phyloP scores from a whole-genome alignment of 257 asterid species.

The Gentiana straminea region DNA sequence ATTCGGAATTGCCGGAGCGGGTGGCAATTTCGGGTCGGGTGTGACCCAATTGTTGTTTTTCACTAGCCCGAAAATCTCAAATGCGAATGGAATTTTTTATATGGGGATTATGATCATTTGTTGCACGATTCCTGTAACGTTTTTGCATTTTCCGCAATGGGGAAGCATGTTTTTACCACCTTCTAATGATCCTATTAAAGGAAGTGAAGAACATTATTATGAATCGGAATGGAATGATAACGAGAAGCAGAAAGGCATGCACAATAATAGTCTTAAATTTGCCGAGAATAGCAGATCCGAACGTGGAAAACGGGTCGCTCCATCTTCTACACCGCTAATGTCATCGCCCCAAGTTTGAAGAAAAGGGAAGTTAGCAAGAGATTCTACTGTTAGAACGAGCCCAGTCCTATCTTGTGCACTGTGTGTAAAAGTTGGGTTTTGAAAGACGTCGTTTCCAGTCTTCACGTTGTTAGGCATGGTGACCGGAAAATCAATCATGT shows the following conservation, averaged over 20 bases:
- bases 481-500: no score
- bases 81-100: constrained; percentile 25
- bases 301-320: neutral
- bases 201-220: constrained; percentile 2
- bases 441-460: no score
- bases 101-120: constrained; percentile 46
- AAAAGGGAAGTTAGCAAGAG: constrained; percentile 2
- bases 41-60: constrained; percentile 29
- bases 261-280: constrained; percentile 37
- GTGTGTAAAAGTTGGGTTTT: no score
- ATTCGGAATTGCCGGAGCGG: constrained; percentile 32
- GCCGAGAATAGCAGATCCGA: constrained; percentile 8
- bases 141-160: no score
- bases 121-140: constrained; percentile 34
- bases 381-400: no score
- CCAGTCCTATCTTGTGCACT: no score
- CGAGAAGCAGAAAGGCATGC: constrained; percentile 37
- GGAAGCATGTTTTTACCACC: constrained; percentile 18
- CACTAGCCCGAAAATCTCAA: constrained; percentile 18
- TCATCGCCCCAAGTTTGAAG: constrained; percentile 2
- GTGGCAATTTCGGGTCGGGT: constrained; percentile 14
- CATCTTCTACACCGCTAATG: constrained; percentile 12
- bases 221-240: constrained; percentile 37
- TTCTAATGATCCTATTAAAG: constrained; percentile 10
- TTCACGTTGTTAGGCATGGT: no score